phyloP scores from a whole-genome alignment of 116 monocot species.

The Iris pallida region DNA sequence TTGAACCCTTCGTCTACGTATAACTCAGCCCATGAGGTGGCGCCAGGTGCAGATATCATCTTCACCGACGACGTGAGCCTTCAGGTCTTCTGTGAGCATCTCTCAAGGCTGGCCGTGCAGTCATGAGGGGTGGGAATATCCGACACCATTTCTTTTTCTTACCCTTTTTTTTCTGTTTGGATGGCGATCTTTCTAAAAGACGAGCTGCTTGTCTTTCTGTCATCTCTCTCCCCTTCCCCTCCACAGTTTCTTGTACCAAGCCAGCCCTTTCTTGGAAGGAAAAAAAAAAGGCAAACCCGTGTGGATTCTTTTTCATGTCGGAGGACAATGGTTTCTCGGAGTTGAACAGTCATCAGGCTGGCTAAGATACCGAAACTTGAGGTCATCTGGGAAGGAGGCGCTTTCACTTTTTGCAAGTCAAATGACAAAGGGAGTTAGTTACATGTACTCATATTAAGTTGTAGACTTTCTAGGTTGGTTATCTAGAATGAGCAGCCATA shows the following conservation, averaged over 20 bases:
- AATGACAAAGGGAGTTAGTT: too few relatives aligned
- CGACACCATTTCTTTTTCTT: neutral
- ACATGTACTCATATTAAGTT: too few relatives aligned
- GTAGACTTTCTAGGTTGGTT: too few relatives aligned
- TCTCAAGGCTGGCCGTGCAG: constrained; percentile 88
- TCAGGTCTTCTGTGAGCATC: constrained; percentile 94
- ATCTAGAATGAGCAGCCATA: too few relatives aligned
- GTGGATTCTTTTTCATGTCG: too few relatives aligned
- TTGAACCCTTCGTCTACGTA: constrained; percentile 92
- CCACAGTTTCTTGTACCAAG: neutral
- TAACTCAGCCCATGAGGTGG: constrained; percentile 64
- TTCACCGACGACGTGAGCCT: constrained; percentile 96
- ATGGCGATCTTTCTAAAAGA: neutral
- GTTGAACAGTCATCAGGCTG: too few relatives aligned
- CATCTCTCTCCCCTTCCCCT: neutral
- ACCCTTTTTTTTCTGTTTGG: neutral
- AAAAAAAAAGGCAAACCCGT: too few relatives aligned
- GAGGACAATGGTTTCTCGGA: too few relatives aligned
- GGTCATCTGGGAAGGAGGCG: too few relatives aligned
- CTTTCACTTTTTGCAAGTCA: too few relatives aligned
- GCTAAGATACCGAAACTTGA: too few relatives aligned
- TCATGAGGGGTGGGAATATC: constrained; percentile 36
- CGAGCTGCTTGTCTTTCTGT: neutral
- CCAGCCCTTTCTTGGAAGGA: too few relatives aligned
- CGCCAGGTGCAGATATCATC: constrained; percentile 82